phyloP scores from a whole-genome alignment of 2,329 filamentous ascomycete genomes.

The Lecanicillium sp. region DNA sequence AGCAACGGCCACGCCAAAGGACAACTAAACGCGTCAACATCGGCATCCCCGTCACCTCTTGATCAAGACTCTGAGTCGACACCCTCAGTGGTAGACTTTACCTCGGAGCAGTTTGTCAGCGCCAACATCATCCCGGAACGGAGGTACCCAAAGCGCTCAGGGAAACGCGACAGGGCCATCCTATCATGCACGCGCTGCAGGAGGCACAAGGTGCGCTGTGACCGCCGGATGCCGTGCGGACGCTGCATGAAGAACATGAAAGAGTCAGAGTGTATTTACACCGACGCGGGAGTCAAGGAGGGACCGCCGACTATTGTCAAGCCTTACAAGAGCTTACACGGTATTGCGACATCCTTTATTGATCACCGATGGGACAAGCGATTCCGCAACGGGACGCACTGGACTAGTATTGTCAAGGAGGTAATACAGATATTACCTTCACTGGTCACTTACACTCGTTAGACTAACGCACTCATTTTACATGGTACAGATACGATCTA shows the following conservation, averaged over 20 bases:
- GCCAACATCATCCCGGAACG: constrained; percentile 2
- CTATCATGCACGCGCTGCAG: constrained; percentile 8
- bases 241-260: constrained; percentile 6
- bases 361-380: constrained; percentile 5
- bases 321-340: constrained; percentile 1
- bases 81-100: neutral
- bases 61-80: neutral
- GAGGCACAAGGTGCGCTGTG: constrained; percentile 8
- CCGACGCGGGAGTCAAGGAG: neutral
- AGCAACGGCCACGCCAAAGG: neutral
- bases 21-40: neutral
- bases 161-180: constrained; percentile 7
- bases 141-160: neutral
- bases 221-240: constrained; percentile 5
- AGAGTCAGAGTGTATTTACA: constrained; percentile 6
- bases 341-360: constrained; percentile 6
- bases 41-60: neutral
- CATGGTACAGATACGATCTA: constrained; percentile 1
- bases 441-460: neutral
- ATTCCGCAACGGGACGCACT: constrained; percentile 6
- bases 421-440: neutral
- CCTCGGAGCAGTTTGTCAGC: neutral
- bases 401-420: constrained; percentile 1
- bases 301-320: neutral
- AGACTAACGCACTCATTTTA: neutral